phyloP scores from a whole-genome alignment of 345 rosid species.

The Gossypium sturtianum region DNA sequence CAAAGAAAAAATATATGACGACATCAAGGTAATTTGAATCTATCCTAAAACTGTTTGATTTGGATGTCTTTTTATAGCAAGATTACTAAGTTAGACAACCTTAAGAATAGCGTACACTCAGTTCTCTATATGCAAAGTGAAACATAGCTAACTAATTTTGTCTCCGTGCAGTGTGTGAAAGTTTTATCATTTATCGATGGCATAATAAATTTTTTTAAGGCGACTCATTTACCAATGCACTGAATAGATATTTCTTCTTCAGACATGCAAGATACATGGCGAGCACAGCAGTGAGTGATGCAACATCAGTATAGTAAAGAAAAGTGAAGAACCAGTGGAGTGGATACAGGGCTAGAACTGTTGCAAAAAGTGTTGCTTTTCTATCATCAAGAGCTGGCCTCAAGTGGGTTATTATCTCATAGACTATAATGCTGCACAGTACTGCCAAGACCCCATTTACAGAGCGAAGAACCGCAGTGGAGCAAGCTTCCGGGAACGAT shows the following conservation, averaged over 20 bases:
- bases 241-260: constrained; percentile 59
- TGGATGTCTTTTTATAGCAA: neutral
- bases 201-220: constrained; percentile 13
- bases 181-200: neutral
- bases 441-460: constrained; percentile 63
- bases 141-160: neutral
- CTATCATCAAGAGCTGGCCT: constrained; percentile 53
- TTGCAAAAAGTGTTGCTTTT: constrained; percentile 49
- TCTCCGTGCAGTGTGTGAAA: neutral
- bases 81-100: neutral
- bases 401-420: constrained; percentile 56
- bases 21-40: neutral
- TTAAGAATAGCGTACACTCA: neutral
- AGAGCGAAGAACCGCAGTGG: constrained; percentile 57
- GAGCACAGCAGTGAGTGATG: constrained; percentile 73
- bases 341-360: constrained; percentile 67
- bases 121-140: neutral
- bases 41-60: constrained; percentile 4
- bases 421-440: constrained; percentile 58
- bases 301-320: constrained; percentile 94
- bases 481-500: constrained; percentile 53
- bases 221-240: constrained; percentile 62
- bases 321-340: constrained; percentile 94
- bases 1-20: neutral
- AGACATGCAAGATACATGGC: constrained; percentile 82